These are phyloP conservation scores for Paecilomyces sp. DNA, from an alignment of 2,329 filamentous ascomycete genomes.

Conservation along the genomic window DNA sequence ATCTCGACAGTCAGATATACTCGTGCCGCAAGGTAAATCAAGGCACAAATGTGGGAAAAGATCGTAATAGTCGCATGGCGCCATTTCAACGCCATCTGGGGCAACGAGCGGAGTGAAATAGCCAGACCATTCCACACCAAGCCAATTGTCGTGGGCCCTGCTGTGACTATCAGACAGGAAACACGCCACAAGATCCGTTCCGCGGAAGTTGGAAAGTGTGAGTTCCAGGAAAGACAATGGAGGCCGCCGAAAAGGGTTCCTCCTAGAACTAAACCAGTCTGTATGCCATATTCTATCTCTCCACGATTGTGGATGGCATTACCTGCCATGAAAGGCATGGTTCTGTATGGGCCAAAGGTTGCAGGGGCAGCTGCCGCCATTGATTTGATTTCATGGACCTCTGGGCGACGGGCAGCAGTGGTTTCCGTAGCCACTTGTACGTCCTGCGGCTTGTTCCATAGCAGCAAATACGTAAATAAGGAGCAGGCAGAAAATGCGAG, in stretches of 20 bases:
- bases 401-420: conserved; percentile 4
- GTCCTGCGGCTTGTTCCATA: conserved; percentile 14
- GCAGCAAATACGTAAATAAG: conserved; percentile 10
- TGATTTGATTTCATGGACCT: neutral
- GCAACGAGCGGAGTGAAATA: neutral
- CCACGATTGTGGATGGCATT: neutral
- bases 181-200: conserved; percentile 14
- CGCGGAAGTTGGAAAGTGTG: conserved; percentile 13
- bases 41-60: neutral
- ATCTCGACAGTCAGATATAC: neutral
- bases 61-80: neutral
- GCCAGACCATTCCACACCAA: neutral
- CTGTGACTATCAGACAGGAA: conserved; percentile 3
- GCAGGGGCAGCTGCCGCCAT: neutral
- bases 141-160: neutral
- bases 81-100: neutral
- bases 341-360: neutral
- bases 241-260: conserved; percentile 11
- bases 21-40: neutral
- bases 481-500: conserved; percentile 16
- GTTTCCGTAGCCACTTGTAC: conserved; percentile 10
- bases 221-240: conserved; percentile 19
- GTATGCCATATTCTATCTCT: neutral
- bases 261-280: neutral
- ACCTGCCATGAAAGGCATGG: neutral